A percentile compares a stretch with the other conserved stretches of the same genome.
These are phyloP conservation scores for Xylariaceae sp. DNA, from an alignment of 2,329 filamentous ascomycete genomes.

Conservation along the genomic window DNA sequence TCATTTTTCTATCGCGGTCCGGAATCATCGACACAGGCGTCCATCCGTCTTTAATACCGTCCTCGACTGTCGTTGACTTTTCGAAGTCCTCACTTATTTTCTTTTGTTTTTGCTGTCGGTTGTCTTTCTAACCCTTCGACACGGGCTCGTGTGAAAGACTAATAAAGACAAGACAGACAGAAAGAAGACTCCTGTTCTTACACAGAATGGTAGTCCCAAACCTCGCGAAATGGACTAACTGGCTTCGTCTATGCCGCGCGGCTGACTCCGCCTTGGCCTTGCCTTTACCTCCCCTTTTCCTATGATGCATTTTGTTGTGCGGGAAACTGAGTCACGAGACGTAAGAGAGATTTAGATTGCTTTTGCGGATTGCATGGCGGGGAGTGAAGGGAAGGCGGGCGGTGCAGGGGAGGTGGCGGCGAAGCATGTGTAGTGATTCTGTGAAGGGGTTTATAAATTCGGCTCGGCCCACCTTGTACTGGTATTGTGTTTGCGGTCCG, in stretches of 20 bases:
- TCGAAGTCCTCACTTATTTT: not conserved
- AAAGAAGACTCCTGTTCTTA: not conserved
- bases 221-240: not conserved
- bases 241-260: not conserved
- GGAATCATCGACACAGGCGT: not conserved
- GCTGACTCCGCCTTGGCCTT: not conserved
- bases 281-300: not conserved
- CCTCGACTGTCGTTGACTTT: slow-evolving; percentile 1
- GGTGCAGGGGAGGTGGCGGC: not conserved
- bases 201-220: not conserved
- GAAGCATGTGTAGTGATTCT: not conserved
- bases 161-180: not conserved
- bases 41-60: not conserved
- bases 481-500: not conserved
- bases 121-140: not conserved
- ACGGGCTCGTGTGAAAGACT: not conserved
- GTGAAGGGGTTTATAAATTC: not conserved
- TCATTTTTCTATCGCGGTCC: not conserved
- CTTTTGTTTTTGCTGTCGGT: not conserved
- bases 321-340: not conserved
- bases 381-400: not conserved
- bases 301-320: not conserved
- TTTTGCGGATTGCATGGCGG: not conserved
- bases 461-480: not conserved
- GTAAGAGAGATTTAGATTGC: not conserved